These are phyloP conservation scores for Globisporangium heterothallicum DNA, from an alignment of 352 stramenopile genomes.

Conservation along the genomic window DNA sequence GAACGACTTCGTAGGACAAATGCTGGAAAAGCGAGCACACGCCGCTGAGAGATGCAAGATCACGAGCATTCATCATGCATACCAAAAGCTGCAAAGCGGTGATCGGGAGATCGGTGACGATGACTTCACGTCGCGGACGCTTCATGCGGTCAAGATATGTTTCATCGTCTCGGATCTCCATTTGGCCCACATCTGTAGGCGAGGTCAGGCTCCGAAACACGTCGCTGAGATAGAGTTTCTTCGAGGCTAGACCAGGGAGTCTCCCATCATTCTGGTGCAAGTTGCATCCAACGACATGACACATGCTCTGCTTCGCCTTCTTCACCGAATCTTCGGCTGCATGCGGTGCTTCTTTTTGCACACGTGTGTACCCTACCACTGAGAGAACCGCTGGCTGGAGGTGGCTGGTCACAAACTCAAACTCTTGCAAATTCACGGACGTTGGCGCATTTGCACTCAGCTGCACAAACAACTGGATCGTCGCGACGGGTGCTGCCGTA, in stretches of 20 bases:
- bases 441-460: conserved; percentile 29
- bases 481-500: conserved; percentile 23
- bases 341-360: conserved; percentile 11
- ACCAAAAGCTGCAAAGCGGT: conserved; percentile 53
- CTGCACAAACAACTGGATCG: conserved; percentile 39
- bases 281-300: conserved; percentile 62
- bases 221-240: conserved; percentile 49
- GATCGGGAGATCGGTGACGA: conserved; percentile 65
- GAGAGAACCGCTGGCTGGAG: conserved; percentile 42
- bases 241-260: conserved; percentile 3
- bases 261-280: conserved; percentile 28
- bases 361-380: conserved; percentile 18
- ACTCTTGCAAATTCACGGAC: conserved; percentile 29
- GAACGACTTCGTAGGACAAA: conserved; percentile 79
- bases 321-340: conserved; percentile 16
- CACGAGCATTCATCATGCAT: conserved; percentile 49
- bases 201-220: conserved; percentile 64
- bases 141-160: conserved; percentile 59
- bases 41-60: conserved; percentile 48
- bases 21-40: conserved; percentile 77
- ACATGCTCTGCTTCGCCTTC: conserved; percentile 35
- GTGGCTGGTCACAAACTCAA: conserved; percentile 55
- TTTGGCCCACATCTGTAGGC: conserved; percentile 50
- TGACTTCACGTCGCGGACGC: conserved; percentile 18
- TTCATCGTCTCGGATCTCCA: conserved; percentile 61